These are phyloP conservation scores for Lepidopterella palustris DNA, from an alignment of 495 filamentous ascomycete species.

Conservation along the genomic window DNA sequence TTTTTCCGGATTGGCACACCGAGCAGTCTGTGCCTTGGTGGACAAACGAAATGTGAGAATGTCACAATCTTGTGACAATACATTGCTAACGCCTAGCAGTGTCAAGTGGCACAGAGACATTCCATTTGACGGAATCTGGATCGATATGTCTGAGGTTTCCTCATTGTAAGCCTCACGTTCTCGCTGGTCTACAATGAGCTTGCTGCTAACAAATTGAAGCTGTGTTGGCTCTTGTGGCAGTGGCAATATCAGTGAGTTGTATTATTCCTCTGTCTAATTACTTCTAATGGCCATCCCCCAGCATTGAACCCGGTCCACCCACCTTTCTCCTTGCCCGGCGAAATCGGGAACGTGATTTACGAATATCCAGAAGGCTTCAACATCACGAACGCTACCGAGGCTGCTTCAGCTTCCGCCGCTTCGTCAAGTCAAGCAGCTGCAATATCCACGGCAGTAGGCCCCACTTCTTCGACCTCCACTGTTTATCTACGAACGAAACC, in stretches of 20 bases:
- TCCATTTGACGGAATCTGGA: constrained; percentile 55
- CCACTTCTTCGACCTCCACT: constrained; percentile 38
- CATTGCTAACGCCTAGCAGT: constrained; percentile 4
- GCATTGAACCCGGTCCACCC: constrained; percentile 65
- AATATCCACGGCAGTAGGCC: constrained; percentile 35
- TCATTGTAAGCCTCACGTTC: too few species aligned
- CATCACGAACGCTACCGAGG: constrained; percentile 63
- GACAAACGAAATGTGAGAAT: constrained; percentile 58
- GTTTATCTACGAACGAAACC: constrained; percentile 57
- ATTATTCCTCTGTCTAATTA: too few species aligned
- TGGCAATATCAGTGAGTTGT: constrained; percentile 57
- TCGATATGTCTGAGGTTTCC: constrained; percentile 44
- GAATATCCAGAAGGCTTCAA: constrained; percentile 69
- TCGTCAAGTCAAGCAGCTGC: constrained; percentile 48
- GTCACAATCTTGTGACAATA: constrained; percentile 36
- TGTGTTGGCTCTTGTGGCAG: constrained; percentile 74
- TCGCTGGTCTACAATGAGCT: too few species aligned
- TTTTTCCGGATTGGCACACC: constrained; percentile 59
- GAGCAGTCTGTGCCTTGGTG: constrained; percentile 60
- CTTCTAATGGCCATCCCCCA: too few species aligned
- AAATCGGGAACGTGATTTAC: constrained; percentile 51
- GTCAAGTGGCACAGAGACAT: constrained; percentile 27
- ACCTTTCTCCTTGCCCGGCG: constrained; percentile 60
- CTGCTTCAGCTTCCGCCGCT: constrained; percentile 50
- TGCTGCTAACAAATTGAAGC: too few species aligned